Percentiles rank a stretch among this genome's conserved stretches.
Conservation (phyloP, 495 filamentous ascomycete species). For the Hyaloscypha bicolor region DNA sequence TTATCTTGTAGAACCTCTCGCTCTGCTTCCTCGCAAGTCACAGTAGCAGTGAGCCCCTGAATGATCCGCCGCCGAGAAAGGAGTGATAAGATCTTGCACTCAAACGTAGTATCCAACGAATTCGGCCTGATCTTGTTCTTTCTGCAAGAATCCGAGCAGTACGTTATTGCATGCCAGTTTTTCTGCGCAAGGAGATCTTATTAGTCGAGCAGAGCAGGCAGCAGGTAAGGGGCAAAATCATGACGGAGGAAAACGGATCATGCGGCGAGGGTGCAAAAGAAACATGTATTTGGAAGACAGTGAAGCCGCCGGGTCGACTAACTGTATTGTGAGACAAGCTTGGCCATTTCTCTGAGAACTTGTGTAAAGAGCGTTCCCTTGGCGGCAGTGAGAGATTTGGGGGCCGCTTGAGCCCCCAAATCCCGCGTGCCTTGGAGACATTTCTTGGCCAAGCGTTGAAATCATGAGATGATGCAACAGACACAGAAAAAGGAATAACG, state of each 20-base stretch:
- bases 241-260: not conserved
- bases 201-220: not conserved
- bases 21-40: conserved; percentile 23
- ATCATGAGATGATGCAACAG: not conserved
- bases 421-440: not conserved
- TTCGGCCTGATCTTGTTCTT: conserved; percentile 20
- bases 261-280: conserved; percentile 9
- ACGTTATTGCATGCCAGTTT: conserved; percentile 22
- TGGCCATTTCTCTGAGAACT: not conserved
- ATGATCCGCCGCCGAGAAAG: not conserved
- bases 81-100: conserved; percentile 9
- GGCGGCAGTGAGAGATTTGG: not conserved
- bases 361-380: not conserved
- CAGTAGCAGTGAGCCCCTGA: conserved; percentile 2
- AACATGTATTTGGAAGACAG: not conserved
- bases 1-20: not conserved
- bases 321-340: not conserved
- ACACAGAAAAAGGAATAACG: not conserved
- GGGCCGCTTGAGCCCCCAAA: conserved; percentile 11
- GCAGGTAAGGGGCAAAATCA: not conserved
- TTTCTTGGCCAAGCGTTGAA: not conserved
- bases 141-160: conserved; percentile 18
- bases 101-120: conserved; percentile 15
- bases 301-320: not conserved
- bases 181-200: not conserved